These are phyloP conservation scores for Canariomyces notabilis DNA, from an alignment of 2,329 filamentous ascomycete genomes.

Conservation along the genomic window DNA sequence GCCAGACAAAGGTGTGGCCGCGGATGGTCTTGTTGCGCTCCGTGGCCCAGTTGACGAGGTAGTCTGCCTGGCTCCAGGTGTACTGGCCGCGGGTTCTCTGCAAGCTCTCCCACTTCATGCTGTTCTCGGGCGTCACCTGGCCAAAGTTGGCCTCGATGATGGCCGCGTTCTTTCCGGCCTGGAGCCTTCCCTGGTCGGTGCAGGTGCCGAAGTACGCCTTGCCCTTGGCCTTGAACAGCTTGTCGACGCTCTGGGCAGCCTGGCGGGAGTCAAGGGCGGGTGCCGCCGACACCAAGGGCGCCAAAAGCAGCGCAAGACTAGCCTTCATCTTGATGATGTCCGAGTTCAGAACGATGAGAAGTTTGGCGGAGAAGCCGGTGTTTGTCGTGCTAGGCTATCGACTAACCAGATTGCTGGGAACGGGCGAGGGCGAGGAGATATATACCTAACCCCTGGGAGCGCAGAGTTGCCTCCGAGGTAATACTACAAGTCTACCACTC, in stretches of 20 bases:
- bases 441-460: too few relatives aligned
- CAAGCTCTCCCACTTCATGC: slow-evolving; percentile 63
- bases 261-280: slow-evolving; percentile 33
- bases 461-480: too few relatives aligned
- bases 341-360: background rate
- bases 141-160: slow-evolving; percentile 59
- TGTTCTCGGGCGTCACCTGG: slow-evolving; percentile 63
- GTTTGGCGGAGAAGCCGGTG: background rate
- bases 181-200: slow-evolving; percentile 50
- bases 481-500: too few relatives aligned
- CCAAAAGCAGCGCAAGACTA: slow-evolving; percentile 32
- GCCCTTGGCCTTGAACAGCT: slow-evolving; percentile 54
- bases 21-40: slow-evolving; percentile 55
- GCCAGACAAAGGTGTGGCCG: slow-evolving; percentile 64
- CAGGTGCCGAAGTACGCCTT: slow-evolving; percentile 61
- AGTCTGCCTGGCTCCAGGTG: slow-evolving; percentile 53
- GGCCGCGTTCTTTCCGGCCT: slow-evolving; percentile 43
- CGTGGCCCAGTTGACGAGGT: slow-evolving; percentile 53
- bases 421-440: background rate
- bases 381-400: background rate
- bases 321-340: slow-evolving; percentile 28
- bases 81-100: slow-evolving; percentile 47
- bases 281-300: slow-evolving; percentile 35
- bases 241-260: slow-evolving; percentile 46
- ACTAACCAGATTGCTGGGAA: background rate